Evolutionary conservation across 306 rosid species (phyloP).

Genomic region (Sindora glabra): DNA sequence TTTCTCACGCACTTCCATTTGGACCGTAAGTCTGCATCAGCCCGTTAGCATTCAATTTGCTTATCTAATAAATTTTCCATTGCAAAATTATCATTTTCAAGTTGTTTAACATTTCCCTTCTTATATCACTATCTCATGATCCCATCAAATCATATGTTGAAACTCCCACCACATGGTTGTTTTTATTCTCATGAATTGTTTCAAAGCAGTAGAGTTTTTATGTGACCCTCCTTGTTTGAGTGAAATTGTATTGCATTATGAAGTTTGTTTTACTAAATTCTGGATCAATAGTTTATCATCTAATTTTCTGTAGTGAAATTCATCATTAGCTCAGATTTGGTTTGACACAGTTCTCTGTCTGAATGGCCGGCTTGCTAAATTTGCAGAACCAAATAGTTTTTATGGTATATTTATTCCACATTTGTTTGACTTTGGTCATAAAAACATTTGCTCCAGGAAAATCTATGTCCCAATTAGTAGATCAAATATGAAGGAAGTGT

Average conservation of each 20-base stretch:
- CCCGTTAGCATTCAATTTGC: neutral
- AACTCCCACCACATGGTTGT: no score
- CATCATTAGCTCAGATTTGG: neutral
- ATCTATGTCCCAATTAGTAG: neutral
- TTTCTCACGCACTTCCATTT: constrained; percentile 92
- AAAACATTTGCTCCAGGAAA: neutral
- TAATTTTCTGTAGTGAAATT: neutral
- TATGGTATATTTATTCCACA: neutral
- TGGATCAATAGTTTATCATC: no score
- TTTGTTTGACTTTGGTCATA: neutral
- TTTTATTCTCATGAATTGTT: neutral
- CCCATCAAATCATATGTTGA: no score
- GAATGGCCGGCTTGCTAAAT: neutral
- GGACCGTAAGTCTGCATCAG: constrained; percentile 75
- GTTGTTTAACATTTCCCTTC: neutral
- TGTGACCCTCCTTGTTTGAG: neutral
- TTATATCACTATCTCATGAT: neutral
- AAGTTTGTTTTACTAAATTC: no score
- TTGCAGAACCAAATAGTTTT: neutral
- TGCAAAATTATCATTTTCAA: neutral
- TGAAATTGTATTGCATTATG: neutral
- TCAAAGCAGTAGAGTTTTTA: neutral
- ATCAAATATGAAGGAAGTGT: neutral
- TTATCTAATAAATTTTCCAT: neutral
- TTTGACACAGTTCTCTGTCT: neutral